A percentile compares a stretch with the other conserved stretches of the same genome.
phyloP scores from a whole-genome alignment of 352 stramenopile species.

The Pythium guiyangense region DNA sequence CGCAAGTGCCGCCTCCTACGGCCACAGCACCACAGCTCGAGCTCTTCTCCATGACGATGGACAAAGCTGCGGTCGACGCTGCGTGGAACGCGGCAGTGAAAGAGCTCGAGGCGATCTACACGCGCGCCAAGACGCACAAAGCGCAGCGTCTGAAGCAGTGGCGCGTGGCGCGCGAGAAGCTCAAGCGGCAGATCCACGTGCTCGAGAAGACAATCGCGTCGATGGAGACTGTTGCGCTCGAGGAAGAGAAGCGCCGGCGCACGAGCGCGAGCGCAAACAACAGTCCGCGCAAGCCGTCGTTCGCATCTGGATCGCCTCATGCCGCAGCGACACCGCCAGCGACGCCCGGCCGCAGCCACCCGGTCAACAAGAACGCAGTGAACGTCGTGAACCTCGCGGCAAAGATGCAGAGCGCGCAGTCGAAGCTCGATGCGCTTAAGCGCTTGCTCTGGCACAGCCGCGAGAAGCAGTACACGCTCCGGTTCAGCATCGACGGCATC shows the following conservation, averaged over 20 bases:
- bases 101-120: slow-evolving; percentile 46
- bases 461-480: slow-evolving; percentile 69
- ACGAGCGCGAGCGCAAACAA: slow-evolving; percentile 25
- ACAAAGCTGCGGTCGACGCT: slow-evolving; percentile 43
- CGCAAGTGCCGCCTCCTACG: neutral
- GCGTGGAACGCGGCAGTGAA: slow-evolving; percentile 48
- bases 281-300: slow-evolving; percentile 17
- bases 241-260: slow-evolving; percentile 41
- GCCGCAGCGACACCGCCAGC: slow-evolving; percentile 3
- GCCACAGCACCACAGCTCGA: slow-evolving; percentile 9
- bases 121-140: slow-evolving; percentile 34
- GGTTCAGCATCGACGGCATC: slow-evolving; percentile 75
- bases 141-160: slow-evolving; percentile 42
- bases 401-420: slow-evolving; percentile 59
- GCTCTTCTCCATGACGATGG: slow-evolving; percentile 38
- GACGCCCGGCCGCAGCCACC: neutral
- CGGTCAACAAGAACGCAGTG: slow-evolving; percentile 25
- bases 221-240: slow-evolving; percentile 47
- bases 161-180: slow-evolving; percentile 57
- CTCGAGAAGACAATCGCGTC: slow-evolving; percentile 68
- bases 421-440: slow-evolving; percentile 65
- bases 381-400: slow-evolving; percentile 47
- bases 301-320: slow-evolving; percentile 8
- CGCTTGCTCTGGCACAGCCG: slow-evolving; percentile 65
- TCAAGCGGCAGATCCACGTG: slow-evolving; percentile 62